Evolutionary conservation across 805 yeast species (phyloP).

Genomic region (Wickerhamiella azyma): DNA sequence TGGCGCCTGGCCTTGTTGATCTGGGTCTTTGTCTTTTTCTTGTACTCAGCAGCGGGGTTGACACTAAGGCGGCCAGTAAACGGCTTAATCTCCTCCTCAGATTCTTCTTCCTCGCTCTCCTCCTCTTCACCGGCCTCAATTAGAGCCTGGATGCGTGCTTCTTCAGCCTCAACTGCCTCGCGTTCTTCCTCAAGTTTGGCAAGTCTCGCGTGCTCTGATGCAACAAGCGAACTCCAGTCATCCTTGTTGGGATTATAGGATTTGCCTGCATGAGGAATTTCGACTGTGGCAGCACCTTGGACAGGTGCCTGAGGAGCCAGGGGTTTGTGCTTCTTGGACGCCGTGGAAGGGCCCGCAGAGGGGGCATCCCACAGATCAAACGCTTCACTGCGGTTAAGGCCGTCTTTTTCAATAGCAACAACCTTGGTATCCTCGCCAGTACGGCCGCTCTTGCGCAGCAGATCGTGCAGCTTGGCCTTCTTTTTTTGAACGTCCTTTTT

Average conservation of each 20-base stretch:
- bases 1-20: constrained; percentile 60
- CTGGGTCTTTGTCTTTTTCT: constrained; percentile 63
- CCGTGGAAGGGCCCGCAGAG: constrained; percentile 13
- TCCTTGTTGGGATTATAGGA: constrained; percentile 84
- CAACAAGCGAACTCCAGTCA: constrained; percentile 64
- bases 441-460: constrained; percentile 68
- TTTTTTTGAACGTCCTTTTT: constrained; percentile 20
- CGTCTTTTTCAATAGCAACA: constrained; percentile 47
- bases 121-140: constrained; percentile 47
- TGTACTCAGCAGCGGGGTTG: constrained; percentile 53
- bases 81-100: constrained; percentile 22
- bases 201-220: constrained; percentile 52
- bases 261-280: constrained; percentile 67
- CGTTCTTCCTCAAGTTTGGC: constrained; percentile 53
- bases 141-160: constrained; percentile 47
- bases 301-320: constrained; percentile 17
- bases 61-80: constrained; percentile 37
- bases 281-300: constrained; percentile 22
- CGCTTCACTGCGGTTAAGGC: constrained; percentile 37
- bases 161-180: constrained; percentile 46
- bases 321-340: constrained; percentile 5
- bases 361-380: constrained; percentile 59
- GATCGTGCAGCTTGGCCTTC: constrained; percentile 40
- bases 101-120: constrained; percentile 20
- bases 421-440: constrained; percentile 33